phyloP scores from a whole-genome alignment of 305 asterid species.

The Withania somnifera region DNA sequence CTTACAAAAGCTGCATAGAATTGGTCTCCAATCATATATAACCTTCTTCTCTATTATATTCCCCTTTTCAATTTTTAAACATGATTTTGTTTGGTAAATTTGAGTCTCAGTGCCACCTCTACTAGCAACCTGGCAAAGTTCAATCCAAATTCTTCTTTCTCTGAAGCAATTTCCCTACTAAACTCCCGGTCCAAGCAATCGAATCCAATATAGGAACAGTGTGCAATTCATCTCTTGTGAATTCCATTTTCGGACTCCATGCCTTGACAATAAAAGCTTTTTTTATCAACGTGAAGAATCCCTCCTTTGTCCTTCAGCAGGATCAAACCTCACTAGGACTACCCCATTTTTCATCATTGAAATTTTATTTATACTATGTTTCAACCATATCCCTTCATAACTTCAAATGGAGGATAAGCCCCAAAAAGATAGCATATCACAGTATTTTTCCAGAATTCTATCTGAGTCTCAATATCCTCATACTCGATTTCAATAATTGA shows the following conservation, averaged over 20 bases:
- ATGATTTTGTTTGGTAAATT: too few species aligned
- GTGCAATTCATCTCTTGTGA: not conserved
- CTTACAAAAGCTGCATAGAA: not conserved
- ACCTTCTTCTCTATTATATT: not conserved
- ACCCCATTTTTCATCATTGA: too few species aligned
- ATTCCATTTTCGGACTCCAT: not conserved
- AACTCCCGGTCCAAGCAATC: not conserved
- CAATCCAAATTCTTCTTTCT: not conserved
- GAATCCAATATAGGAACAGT: not conserved
- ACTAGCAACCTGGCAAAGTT: not conserved
- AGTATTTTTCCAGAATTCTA: too few species aligned
- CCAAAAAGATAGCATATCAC: too few species aligned
- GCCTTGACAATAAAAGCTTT: not conserved
- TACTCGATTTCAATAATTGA: too few species aligned
- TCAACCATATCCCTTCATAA: too few species aligned
- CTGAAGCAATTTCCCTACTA: not conserved
- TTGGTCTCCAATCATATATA: not conserved
- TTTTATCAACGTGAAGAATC: too few species aligned
- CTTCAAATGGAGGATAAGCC: too few species aligned
- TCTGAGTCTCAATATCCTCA: too few species aligned
- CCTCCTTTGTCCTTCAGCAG: not conserved
- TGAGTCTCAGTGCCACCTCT: not conserved
- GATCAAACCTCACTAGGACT: too few species aligned
- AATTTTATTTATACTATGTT: too few species aligned
- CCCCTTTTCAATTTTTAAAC: not conserved